A percentile compares a stretch with the other conserved stretches of the same genome.
Conservation (phyloP, 2,329 filamentous ascomycete species). For the Alternaria conjuncta region DNA sequence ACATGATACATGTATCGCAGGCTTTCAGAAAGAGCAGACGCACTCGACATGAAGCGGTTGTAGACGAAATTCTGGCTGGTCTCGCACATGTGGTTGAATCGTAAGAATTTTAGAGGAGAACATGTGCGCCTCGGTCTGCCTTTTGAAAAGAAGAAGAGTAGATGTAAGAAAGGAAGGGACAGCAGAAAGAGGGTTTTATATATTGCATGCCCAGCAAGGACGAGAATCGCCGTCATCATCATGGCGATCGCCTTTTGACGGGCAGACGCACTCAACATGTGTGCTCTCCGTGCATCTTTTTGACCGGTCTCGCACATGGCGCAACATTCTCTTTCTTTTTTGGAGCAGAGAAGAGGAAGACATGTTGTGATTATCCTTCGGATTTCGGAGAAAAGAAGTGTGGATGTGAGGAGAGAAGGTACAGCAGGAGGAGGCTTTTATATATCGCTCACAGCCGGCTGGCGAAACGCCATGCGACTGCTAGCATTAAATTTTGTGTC, state of each 20-base stretch:
- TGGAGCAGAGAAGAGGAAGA: not conserved
- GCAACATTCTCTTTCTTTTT: not conserved
- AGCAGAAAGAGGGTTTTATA: not conserved
- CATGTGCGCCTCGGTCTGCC: too few species aligned
- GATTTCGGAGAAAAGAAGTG: not conserved
- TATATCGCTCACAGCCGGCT: not conserved
- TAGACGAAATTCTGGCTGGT: not conserved
- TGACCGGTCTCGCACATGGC: not conserved
- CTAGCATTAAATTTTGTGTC: fast-evolving
- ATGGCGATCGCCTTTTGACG: too few species aligned
- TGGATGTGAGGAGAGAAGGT: not conserved
- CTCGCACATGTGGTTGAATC: not conserved
- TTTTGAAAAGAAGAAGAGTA: not conserved
- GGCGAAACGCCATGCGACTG: not conserved
- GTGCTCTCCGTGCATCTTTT: too few species aligned
- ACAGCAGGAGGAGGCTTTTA: not conserved
- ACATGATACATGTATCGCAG: not conserved
- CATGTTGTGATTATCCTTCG: too few species aligned
- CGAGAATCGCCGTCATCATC: not conserved
- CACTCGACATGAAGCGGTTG: not conserved
- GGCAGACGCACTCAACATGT: not conserved
- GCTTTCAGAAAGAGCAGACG: not conserved
- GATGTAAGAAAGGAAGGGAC: not conserved
- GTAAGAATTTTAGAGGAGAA: not conserved
- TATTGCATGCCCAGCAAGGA: not conserved